Evolutionary conservation across 1,284 basidiomycete species (phyloP).

Genomic region (Cryptococcus jaspeensis): DNA sequence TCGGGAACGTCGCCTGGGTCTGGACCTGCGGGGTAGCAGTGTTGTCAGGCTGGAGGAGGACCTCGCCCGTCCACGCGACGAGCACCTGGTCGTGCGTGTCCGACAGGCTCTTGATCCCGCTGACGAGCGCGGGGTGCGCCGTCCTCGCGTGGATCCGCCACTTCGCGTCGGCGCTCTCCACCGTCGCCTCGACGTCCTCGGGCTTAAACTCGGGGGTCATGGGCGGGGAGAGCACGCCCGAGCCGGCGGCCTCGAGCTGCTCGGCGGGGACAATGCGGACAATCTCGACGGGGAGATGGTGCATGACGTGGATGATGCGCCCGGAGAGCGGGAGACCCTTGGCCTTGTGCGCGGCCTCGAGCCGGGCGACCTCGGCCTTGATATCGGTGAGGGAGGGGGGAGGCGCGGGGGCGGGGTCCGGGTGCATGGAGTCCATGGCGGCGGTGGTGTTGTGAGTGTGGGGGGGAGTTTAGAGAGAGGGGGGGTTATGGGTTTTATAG

Average conservation of each 20-base stretch:
- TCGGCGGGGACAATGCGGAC: constrained; percentile 36
- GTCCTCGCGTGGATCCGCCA: constrained; percentile 82
- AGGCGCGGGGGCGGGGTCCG: constrained; percentile 45
- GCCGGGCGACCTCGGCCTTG: constrained; percentile 53
- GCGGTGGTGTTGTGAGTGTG: neutral
- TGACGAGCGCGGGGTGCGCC: constrained; percentile 93
- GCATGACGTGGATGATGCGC: constrained; percentile 78
- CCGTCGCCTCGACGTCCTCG: constrained; percentile 35
- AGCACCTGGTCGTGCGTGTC: constrained; percentile 84
- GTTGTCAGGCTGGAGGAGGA: constrained; percentile 52
- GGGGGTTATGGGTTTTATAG: neutral
- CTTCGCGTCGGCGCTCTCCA: constrained; percentile 40
- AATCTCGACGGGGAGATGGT: constrained; percentile 52
- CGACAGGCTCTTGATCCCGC: constrained; percentile 81
- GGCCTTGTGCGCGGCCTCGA: constrained; percentile 67
- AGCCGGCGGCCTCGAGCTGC: constrained; percentile 19
- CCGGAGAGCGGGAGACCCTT: constrained; percentile 73
- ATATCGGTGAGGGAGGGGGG: constrained; percentile 48
- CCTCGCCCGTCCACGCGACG: constrained; percentile 91
- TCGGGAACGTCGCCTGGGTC: constrained; percentile 20
- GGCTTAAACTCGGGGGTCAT: constrained; percentile 51
- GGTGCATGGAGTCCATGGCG: constrained; percentile 50
- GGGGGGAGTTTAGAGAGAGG: neutral
- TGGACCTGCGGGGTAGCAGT: constrained; percentile 16
- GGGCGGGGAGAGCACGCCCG: constrained; percentile 37